Evolutionary conservation across 208 protist genomes (phyloP).

Genomic region (Leishmania arabica): DNA sequence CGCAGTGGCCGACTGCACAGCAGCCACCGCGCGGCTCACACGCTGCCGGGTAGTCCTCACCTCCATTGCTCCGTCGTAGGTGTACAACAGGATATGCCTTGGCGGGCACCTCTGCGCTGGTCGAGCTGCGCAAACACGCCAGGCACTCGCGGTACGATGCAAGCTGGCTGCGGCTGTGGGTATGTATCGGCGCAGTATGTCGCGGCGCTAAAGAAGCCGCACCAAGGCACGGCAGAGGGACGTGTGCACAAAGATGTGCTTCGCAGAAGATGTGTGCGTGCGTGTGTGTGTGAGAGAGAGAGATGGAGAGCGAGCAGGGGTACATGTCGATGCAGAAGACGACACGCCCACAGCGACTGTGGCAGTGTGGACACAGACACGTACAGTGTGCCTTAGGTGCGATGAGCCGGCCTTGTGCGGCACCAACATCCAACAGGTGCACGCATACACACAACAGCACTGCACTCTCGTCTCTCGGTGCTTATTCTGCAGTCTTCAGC

Average conservation of each 20-base stretch:
- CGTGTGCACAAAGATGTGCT: not conserved
- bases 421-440: not conserved
- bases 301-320: not conserved
- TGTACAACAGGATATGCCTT: no score
- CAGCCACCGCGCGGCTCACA: slow-evolving; percentile 69
- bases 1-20: slow-evolving; percentile 43
- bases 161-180: not conserved
- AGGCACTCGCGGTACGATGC: not conserved
- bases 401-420: not conserved
- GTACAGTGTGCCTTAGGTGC: not conserved
- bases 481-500: not conserved
- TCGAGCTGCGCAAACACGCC: not conserved
- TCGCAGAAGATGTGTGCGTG: not conserved
- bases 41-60: slow-evolving; percentile 13
- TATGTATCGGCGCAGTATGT: not conserved
- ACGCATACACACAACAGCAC: not conserved
- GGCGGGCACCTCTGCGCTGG: not conserved
- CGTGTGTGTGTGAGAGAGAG: not conserved
- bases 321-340: not conserved
- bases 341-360: not conserved
- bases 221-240: not conserved
- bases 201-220: not conserved
- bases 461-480: not conserved
- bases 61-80: slow-evolving; percentile 8
- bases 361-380: not conserved